A percentile compares a stretch with the other conserved stretches of the same genome.
These are phyloP conservation scores for Hypholoma sublateritium DNA, from an alignment of 768 basidiomycete genomes.

Conservation along the genomic window DNA sequence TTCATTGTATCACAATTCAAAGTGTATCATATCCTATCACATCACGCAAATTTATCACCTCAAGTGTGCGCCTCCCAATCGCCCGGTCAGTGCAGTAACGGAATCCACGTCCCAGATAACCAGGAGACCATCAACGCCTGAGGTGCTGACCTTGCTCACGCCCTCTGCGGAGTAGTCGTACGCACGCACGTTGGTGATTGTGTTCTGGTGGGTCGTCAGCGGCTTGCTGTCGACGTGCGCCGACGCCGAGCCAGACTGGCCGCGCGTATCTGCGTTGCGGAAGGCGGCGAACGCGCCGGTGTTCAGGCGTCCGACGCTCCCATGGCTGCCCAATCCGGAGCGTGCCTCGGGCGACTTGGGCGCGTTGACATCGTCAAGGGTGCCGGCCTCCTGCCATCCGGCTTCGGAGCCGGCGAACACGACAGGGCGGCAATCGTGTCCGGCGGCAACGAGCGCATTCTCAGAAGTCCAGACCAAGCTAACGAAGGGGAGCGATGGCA, in stretches of 20 bases:
- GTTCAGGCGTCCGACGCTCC: slow-evolving; percentile 74
- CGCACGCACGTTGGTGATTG: slow-evolving; percentile 87
- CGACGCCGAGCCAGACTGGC: slow-evolving; percentile 35
- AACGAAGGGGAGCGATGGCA: slow-evolving; percentile 77
- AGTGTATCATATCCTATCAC: slow-evolving; percentile 1
- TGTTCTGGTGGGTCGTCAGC: slow-evolving; percentile 95
- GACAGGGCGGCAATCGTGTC: slow-evolving; percentile 96
- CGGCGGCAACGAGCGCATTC: slow-evolving; percentile 82
- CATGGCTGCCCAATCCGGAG: slow-evolving; percentile 45
- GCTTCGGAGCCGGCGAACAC: slow-evolving; percentile 73
- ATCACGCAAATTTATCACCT: slow-evolving; percentile 13
- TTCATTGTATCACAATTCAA: neutral
- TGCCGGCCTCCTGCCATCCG: slow-evolving; percentile 81
- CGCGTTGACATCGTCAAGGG: slow-evolving; percentile 78
- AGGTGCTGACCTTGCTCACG: slow-evolving; percentile 81
- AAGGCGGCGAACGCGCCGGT: slow-evolving; percentile 94
- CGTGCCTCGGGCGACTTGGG: slow-evolving; percentile 44
- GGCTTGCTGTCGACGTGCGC: slow-evolving; percentile 67
- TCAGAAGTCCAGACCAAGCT: slow-evolving; percentile 88
- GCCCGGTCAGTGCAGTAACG: slow-evolving; percentile 49
- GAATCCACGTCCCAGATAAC: slow-evolving; percentile 86
- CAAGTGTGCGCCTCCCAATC: slow-evolving; percentile 50
- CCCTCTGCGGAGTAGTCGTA: slow-evolving; percentile 59
- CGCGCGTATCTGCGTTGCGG: slow-evolving; percentile 86
- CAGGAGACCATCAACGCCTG: slow-evolving; percentile 90